phyloP scores from a whole-genome alignment of 129 eudicot species.

The Arctium lappa region DNA sequence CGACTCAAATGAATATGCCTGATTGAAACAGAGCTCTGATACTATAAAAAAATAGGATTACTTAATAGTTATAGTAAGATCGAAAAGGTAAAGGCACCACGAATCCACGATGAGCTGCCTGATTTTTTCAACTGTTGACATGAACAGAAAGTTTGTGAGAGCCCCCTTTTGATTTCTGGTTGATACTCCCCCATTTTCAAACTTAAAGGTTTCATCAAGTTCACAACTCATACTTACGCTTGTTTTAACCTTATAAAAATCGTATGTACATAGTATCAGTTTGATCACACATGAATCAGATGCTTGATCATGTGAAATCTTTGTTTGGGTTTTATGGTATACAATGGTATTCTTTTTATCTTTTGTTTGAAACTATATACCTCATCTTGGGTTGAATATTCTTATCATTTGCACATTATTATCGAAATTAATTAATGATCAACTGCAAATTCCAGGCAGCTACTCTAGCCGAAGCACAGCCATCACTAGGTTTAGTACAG shows the following conservation, averaged over 20 bases:
- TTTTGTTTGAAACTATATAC: not conserved
- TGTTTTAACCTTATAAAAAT: not conserved
- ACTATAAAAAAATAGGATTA: not conserved
- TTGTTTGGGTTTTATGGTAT: not conserved
- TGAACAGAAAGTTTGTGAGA: not conserved
- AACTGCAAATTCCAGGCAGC: conserved; percentile 42
- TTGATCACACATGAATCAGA: not conserved
- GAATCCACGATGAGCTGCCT: not conserved
- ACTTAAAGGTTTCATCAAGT: not conserved
- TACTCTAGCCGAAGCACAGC: conserved; percentile 38
- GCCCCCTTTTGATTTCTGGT: not conserved
- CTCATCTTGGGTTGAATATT: not conserved
- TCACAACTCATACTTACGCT: not conserved
- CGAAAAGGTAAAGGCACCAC: not conserved
- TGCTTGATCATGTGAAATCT: not conserved
- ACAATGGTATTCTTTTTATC: not conserved
- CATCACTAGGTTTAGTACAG: conserved; percentile 50
- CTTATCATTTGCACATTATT: not conserved
- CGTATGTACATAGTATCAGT: not conserved
- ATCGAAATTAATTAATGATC: conserved; percentile 5
- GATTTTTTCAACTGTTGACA: not conserved
- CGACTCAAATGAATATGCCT: not conserved
- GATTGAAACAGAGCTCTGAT: not conserved
- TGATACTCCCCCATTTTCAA: not conserved
- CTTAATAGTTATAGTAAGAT: not conserved